Conservation (phyloP, 129 eudicot genomes). For the Sambucus nigra region DNA sequence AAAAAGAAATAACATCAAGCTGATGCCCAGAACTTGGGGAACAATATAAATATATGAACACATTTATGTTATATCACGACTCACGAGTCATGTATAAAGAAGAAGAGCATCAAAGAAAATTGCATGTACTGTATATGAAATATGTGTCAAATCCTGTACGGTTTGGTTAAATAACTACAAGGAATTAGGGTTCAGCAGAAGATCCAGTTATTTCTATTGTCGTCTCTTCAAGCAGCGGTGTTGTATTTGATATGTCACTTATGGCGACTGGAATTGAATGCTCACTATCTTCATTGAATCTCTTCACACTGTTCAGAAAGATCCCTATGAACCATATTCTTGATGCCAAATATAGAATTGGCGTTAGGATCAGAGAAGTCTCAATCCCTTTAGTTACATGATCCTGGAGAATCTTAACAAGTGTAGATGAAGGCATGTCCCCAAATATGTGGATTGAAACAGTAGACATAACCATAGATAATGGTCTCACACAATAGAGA, state of each 20-base stretch:
- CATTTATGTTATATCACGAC: not conserved
- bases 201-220: slow-evolving; percentile 3
- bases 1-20: no score
- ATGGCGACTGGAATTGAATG: slow-evolving; percentile 9
- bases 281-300: slow-evolving; percentile 55
- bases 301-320: slow-evolving; percentile 65
- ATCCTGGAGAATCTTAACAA: slow-evolving; percentile 92
- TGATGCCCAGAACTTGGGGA: no score
- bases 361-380: slow-evolving; percentile 55
- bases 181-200: slow-evolving; percentile 4
- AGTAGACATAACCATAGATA: slow-evolving; percentile 91
- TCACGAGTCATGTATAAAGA: not conserved
- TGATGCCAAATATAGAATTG: slow-evolving; percentile 69
- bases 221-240: slow-evolving; percentile 58
- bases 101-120: no score
- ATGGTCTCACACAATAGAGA: slow-evolving; percentile 79
- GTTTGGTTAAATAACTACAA: no score
- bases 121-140: not conserved
- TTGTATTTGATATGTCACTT: slow-evolving; percentile 27
- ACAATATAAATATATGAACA: not conserved
- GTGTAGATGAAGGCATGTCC: slow-evolving; percentile 94
- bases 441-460: slow-evolving; percentile 89
- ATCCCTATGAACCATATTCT: slow-evolving; percentile 74
- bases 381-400: slow-evolving; percentile 62
- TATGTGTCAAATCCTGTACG: not conserved